Evolutionary conservation across 352 stramenopile genomes (phyloP), one percentile per base, ranked within the genome.

Genomic region (Sclerospora graminicola): DNA sequence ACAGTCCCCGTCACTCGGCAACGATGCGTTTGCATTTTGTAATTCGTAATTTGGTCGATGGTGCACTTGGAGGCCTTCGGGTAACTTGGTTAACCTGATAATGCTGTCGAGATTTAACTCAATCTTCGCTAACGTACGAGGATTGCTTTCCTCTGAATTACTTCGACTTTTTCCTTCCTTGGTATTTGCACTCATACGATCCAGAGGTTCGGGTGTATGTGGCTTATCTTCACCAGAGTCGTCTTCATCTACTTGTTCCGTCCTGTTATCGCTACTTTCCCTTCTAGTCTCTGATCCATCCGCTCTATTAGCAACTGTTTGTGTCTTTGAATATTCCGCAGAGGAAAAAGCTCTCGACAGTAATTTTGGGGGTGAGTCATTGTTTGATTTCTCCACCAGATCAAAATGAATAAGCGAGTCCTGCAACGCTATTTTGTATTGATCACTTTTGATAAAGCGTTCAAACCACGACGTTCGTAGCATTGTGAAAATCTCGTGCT

Each of bases 401-500:
- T 71, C 65, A 18, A 82, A 57, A 21, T 80, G 68, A 35, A 87
- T 81, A 2, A 69, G 60, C 18, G 74, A 76, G 45, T 91, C 79
- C 47, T 86, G 70, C 7, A 91, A 48, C 19, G 75, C 79, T 18
- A 91, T 52, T 34, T 84, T 78, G 57, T 91, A 91, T 14, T 89
- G 48, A 23, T 84, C 77, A 60, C 79, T 91, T 50, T 85, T 86
- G 46, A 81, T 87, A 51, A 91, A 91, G 9, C 74, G 71, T 16
- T 84, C 67, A 32, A 83, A 91, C 76, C 79, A 89, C 13, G 79
- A 88, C 5, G 79, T 84, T 9, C 57, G 63, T 8, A 91, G 54
- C 69, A 89, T 85, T 7, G 78, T 57, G 26, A 87, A 85, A 24
- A 91, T 91, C 43, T 91, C 79, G 40, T 85, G 69, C 42, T 91